phyloP scores from a whole-genome alignment of 2,329 filamentous ascomycete genomes.

The Penicillium sp. region DNA sequence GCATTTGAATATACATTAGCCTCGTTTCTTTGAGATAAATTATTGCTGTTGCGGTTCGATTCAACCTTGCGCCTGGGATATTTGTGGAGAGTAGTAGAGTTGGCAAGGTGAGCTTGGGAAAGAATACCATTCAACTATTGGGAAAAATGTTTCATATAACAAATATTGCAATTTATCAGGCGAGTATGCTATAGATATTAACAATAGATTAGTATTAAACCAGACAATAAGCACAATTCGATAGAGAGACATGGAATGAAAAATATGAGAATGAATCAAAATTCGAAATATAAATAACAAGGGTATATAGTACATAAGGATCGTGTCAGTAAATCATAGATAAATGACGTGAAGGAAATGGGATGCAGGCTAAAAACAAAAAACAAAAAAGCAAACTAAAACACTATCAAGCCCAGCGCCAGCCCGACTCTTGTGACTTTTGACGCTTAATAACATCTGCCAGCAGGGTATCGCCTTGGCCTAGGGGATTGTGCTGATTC shows the following conservation, averaged over 20 bases:
- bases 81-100: background rate
- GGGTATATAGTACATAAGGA: conserved; percentile 3
- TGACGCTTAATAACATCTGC: conserved; percentile 26
- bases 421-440: conserved; percentile 31
- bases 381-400: background rate
- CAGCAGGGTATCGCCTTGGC: conserved; percentile 20
- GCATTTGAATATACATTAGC: conserved; percentile 16
- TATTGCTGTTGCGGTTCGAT: conserved; percentile 4
- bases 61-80: background rate
- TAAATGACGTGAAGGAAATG: background rate
- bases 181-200: background rate
- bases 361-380: background rate
- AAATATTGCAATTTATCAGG: background rate
- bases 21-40: background rate
- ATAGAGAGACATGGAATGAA: background rate
- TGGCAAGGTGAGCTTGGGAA: background rate
- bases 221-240: background rate
- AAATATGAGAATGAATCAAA: background rate
- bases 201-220: background rate
- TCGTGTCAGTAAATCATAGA: background rate
- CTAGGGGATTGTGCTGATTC: conserved; percentile 15
- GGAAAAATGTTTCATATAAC: background rate
- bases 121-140: too few relatives aligned
- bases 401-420: conserved; percentile 38
- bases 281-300: background rate